Base-by-base conservation (phyloP, 352 stramenopile species). In the Globisporangium recalcitrans region DNA sequence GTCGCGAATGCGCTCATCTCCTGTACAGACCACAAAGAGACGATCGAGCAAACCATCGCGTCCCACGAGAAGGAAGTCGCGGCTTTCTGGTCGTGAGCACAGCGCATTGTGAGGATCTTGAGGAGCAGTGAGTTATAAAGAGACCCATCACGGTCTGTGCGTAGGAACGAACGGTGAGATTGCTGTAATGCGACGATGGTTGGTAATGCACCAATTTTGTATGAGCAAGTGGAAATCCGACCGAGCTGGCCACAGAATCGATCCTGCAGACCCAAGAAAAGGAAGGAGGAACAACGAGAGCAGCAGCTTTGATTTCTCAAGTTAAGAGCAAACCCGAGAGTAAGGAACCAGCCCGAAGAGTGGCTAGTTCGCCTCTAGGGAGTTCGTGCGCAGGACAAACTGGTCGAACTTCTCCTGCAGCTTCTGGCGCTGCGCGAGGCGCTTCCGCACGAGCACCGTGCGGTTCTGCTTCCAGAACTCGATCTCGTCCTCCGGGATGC, bases 381-480 rank as follows among this genome's bases (percentile, higher is more conserved):
- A 85, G 58, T 77, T 89, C 26, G 80, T 79, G 54, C 85, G 85
- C 67, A 86, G 60, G 52, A 95, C 82, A 54, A 95, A 87, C 58
- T 90, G 80, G 64, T 95, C 79, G 58, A 95, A 95, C 58, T 85
- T 82, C 67, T 95, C 80, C 65, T 93, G 85, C 26, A 95, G 69
- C 68, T 90, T 89, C 71, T 92, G 83, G 26, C 85, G 82, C 59
- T 95, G 83, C 9, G 80, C 85, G 61, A 88, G 72, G 31, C 85
- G 82, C 70, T 88, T 88, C 36, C 80, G 74, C 59, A 88, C 83
- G 40, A 95, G 75, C 56, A 64, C 81, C 11, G 82, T 78, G 49
- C 75, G 81, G 65, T 95, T 95, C 51, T 87, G 77, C 68, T 95
- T 91, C 85, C 85, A 95, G 40, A 90, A 90, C 48, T 78, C 78